phyloP scores from a whole-genome alignment of 1,284 basidiomycete genomes.

The Fomitiporia mediterranea region DNA sequence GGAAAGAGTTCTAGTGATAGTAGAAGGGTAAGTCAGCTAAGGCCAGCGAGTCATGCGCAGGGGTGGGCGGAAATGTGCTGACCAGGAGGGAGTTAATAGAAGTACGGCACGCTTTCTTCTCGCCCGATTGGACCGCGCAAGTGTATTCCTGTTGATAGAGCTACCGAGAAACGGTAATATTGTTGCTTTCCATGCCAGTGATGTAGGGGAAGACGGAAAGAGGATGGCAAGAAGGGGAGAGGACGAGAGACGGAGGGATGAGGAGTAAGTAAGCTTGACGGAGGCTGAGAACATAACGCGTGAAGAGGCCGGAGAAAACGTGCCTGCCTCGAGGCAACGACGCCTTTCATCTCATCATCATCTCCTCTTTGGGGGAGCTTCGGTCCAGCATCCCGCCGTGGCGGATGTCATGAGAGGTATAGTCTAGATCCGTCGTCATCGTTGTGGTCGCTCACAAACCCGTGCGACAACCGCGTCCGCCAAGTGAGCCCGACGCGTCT shows the following conservation, averaged over 20 bases:
- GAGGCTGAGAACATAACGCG: conserved; percentile 1
- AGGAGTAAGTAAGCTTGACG: not conserved
- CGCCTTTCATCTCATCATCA: not conserved
- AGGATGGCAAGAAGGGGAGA: too few species aligned
- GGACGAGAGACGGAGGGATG: not conserved
- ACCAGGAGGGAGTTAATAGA: not conserved
- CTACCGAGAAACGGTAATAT: not conserved
- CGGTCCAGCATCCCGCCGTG: not conserved
- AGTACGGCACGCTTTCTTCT: not conserved
- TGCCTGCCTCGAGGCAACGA: conserved; percentile 15
- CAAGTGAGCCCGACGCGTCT: too few species aligned
- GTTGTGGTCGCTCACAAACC: too few species aligned
- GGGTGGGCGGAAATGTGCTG: not conserved
- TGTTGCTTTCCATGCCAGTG: not conserved
- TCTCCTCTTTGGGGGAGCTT: not conserved
- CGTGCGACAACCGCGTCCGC: too few species aligned
- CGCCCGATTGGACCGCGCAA: not conserved
- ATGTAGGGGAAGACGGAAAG: not conserved
- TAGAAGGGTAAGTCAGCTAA: not conserved
- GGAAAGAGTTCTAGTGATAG: not conserved
- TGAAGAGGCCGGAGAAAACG: conserved; percentile 8
- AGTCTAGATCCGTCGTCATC: too few species aligned
- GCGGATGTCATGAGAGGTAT: too few species aligned
- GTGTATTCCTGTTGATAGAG: not conserved
- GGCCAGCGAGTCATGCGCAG: not conserved